phyloP scores from a whole-genome alignment of 371 early-diverging fungal species.

The Mortierella sp. region DNA sequence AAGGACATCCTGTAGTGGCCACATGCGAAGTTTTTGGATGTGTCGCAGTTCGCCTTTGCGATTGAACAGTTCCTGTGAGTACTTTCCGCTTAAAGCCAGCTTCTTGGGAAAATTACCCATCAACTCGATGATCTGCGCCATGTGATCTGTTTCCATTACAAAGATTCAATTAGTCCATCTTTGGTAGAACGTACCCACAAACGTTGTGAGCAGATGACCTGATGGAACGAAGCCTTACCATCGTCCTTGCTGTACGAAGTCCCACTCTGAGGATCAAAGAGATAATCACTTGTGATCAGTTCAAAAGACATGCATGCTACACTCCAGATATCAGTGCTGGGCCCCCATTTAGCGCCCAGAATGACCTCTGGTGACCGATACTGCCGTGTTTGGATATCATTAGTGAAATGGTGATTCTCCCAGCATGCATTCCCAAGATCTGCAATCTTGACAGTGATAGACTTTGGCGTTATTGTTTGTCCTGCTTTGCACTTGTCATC shows the following conservation, averaged over 20 bases:
- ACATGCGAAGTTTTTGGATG: slow-evolving; percentile 84
- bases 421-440: slow-evolving; percentile 99
- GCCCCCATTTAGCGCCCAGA: slow-evolving; percentile 90
- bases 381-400: slow-evolving; percentile 98
- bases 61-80: slow-evolving; percentile 50
- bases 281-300: slow-evolving; percentile 92
- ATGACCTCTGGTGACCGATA: slow-evolving; percentile 99
- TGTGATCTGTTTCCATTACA: slow-evolving; percentile 75
- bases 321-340: slow-evolving; percentile 97
- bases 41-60: slow-evolving; percentile 79
- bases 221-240: slow-evolving; percentile 87
- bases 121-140: slow-evolving; percentile 96
- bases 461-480: slow-evolving; percentile 83
- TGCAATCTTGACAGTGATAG: slow-evolving; percentile 90
- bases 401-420: slow-evolving; percentile 93
- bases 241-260: slow-evolving; percentile 89
- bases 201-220: slow-evolving; percentile 90
- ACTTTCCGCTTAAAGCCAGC: slow-evolving; percentile 46
- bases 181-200: too few species aligned
- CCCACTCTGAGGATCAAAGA: slow-evolving; percentile 94
- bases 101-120: slow-evolving; percentile 84
- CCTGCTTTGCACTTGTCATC: slow-evolving; percentile 87
- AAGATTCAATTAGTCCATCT: slow-evolving; percentile 87
- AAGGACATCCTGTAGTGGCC: slow-evolving; percentile 84
- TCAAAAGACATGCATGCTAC: slow-evolving; percentile 95